Percentiles rank a stretch among this genome's conserved stretches.
Evolutionary conservation across 2,329 filamentous ascomycete genomes (phyloP).

Genomic region (Rutstroemia sp.): DNA sequence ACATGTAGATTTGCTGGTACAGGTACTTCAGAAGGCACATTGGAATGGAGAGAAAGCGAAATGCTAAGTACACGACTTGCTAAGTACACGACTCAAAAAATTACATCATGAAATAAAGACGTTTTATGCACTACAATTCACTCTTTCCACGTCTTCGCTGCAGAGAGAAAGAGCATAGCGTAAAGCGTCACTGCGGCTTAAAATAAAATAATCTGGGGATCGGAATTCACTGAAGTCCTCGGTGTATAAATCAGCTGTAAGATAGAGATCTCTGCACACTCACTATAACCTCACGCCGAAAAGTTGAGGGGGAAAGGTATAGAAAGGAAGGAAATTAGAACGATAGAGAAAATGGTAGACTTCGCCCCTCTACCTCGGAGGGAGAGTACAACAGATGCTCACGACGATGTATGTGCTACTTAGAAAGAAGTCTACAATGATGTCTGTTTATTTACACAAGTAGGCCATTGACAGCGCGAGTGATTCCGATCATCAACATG

Average conservation of each 20-base stretch:
- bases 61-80: no score
- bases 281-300: neutral
- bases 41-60: no score
- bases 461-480: constrained; percentile 24
- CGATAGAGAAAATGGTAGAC: neutral
- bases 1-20: no score
- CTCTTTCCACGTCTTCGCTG: neutral
- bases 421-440: neutral
- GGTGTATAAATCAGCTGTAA: neutral
- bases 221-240: no score
- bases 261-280: neutral
- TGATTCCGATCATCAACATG: constrained; percentile 30
- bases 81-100: no score
- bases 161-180: neutral
- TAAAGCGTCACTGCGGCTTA: neutral
- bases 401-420: constrained; percentile 8
- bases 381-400: neutral
- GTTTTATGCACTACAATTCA: no score
- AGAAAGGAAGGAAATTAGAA: neutral
- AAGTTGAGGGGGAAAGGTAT: no score
- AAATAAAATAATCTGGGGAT: neutral
- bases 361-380: neutral
- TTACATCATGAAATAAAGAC: no score
- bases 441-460: neutral
- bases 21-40: no score